Evolutionary conservation across 164 flowering plant genomes (phyloP).

Genomic region (Magnolia kwangsiensis): DNA sequence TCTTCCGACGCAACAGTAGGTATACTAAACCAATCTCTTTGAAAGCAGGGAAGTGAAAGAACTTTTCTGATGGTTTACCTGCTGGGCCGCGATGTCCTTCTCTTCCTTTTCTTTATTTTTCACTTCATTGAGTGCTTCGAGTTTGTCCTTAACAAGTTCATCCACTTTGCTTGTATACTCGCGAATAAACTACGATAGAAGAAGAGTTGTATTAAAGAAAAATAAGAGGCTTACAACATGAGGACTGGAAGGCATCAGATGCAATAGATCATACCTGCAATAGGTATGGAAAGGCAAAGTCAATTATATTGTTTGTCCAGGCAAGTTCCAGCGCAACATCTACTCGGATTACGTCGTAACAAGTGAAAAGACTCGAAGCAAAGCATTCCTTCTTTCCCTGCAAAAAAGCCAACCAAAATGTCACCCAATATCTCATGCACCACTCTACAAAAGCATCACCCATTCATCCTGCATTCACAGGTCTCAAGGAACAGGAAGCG

Average conservation of each 20-base stretch:
- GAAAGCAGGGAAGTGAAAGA: background rate
- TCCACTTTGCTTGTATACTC: conserved; percentile 95
- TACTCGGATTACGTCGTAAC: conserved; percentile 86
- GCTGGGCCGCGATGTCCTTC: conserved; percentile 87
- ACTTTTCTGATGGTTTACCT: conserved; percentile 43
- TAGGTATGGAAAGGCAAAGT: conserved; percentile 93
- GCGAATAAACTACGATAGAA: conserved; percentile 58
- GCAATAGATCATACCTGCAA: conserved; percentile 56
- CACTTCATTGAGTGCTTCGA: conserved; percentile 71
- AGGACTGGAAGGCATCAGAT: background rate
- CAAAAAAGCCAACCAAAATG: conserved; percentile 11
- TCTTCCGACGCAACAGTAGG: background rate
- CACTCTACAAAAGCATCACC: background rate
- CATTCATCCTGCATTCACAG: too few species aligned
- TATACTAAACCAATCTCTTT: background rate
- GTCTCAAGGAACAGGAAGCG: too few species aligned
- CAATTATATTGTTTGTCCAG: conserved; percentile 94
- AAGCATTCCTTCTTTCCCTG: conserved; percentile 99
- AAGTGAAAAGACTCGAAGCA: conserved; percentile 91
- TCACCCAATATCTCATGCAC: background rate
- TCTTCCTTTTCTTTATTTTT: conserved; percentile 92
- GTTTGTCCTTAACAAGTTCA: conserved; percentile 85
- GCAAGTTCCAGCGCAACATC: conserved; percentile 97
- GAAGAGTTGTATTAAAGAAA: background rate
- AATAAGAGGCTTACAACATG: background rate